A percentile compares a stretch with the other conserved stretches of the same genome.
Conservation (phyloP, 1,284 basidiomycete species). For the Tetrapyrgos nigripes region DNA sequence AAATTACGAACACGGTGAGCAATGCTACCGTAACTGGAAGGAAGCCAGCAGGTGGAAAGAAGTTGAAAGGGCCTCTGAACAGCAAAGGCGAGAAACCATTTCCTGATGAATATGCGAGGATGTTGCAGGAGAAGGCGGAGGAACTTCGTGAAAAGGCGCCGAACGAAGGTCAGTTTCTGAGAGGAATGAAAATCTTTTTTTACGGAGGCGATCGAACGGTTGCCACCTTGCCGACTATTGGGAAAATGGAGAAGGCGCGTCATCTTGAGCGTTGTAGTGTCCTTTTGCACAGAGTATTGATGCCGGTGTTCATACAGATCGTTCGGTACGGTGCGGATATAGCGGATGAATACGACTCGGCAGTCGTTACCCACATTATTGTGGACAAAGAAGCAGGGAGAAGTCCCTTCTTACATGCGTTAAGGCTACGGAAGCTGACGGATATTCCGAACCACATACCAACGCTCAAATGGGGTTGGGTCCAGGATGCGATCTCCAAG, state of each 20-base stretch:
- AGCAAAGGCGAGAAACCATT: background rate
- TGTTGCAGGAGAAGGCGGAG: constrained; percentile 30
- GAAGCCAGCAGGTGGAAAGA: background rate
- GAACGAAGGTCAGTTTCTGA: constrained; percentile 42
- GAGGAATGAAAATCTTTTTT: constrained; percentile 62
- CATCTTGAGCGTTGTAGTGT: background rate
- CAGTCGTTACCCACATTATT: constrained; percentile 67
- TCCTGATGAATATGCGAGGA: constrained; percentile 42
- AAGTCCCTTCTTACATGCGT: constrained; percentile 40
- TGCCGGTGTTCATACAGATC: constrained; percentile 46
- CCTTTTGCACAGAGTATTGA: background rate
- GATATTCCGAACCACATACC: constrained; percentile 69
- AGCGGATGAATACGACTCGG: constrained; percentile 58
- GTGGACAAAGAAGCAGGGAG: constrained; percentile 40
- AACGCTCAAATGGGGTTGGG: constrained; percentile 69
- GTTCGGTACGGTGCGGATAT: constrained; percentile 62
- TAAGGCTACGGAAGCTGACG: constrained; percentile 51
- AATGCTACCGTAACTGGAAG: background rate
- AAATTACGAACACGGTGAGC: background rate
- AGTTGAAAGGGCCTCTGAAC: background rate
- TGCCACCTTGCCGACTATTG: constrained; percentile 55
- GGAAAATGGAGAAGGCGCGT: constrained; percentile 67
- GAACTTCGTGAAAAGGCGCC: background rate
- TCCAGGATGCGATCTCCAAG: constrained; percentile 34
- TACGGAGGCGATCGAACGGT: constrained; percentile 60